A percentile compares a stretch with the other conserved stretches of the same genome.
These are phyloP conservation scores for Globisporangium lucens DNA, from an alignment of 352 stramenopile species.

Conservation along the genomic window DNA sequence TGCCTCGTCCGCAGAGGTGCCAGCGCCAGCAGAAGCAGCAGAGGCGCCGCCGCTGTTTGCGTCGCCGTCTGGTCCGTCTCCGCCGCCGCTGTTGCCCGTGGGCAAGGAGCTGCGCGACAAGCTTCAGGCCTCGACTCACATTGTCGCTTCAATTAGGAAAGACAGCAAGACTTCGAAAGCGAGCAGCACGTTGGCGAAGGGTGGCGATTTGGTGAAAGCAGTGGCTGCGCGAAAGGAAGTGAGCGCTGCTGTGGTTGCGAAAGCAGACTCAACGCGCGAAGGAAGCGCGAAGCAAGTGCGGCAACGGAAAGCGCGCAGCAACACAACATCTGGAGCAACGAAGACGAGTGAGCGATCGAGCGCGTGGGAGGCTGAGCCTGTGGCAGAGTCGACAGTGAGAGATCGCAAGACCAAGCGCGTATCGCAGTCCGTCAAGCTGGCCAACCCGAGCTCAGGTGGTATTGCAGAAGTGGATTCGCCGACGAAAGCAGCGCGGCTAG, in stretches of 20 bases:
- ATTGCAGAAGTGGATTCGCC: slow-evolving; percentile 16
- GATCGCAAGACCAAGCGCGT: background rate
- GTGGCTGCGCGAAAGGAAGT: background rate
- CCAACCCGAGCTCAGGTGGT: background rate
- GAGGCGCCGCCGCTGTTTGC: background rate
- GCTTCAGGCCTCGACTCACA: slow-evolving; percentile 16
- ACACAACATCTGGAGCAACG: background rate
- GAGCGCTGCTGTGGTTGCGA: background rate
- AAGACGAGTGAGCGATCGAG: background rate
- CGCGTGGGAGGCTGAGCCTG: background rate
- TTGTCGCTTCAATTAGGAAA: background rate
- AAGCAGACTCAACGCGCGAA: background rate
- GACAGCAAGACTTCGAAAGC: background rate
- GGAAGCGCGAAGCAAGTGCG: background rate
- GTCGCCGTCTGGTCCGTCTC: slow-evolving; percentile 16
- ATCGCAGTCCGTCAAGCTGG: background rate
- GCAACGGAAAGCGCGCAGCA: background rate
- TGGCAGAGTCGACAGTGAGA: background rate
- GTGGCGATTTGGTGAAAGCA: background rate
- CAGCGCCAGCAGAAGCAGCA: background rate
- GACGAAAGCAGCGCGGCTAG: slow-evolving; percentile 30
- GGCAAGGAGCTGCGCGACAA: slow-evolving; percentile 27
- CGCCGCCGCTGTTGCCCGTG: slow-evolving; percentile 13
- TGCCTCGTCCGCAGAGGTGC: background rate
- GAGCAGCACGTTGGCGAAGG: too few relatives aligned